phyloP scores from a whole-genome alignment of 805 yeast genomes.

The Candida chauliodis region DNA sequence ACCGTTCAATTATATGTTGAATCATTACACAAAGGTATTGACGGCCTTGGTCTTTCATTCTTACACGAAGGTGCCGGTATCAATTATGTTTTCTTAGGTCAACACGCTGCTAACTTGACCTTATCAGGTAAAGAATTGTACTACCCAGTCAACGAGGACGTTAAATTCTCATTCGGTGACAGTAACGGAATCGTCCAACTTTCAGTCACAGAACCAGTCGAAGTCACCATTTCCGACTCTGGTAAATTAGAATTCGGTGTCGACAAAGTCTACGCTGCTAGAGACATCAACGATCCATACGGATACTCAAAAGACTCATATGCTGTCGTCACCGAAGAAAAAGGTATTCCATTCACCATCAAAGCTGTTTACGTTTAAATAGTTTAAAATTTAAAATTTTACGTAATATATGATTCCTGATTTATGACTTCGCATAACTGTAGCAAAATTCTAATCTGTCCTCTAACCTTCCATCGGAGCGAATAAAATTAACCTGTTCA shows the following conservation, averaged over 20 bases:
- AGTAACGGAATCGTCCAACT: slow-evolving; percentile 11
- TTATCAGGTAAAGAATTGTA: neutral
- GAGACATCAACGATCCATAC: slow-evolving; percentile 29
- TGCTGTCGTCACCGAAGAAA: slow-evolving; percentile 13
- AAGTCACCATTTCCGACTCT: slow-evolving; percentile 9
- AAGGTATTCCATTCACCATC: slow-evolving; percentile 7
- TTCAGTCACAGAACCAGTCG: slow-evolving; percentile 8
- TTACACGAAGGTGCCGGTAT: slow-evolving; percentile 45
- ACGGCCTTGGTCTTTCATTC: slow-evolving; percentile 25
- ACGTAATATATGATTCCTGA: too few relatives aligned
- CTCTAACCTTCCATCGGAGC: too few relatives aligned
- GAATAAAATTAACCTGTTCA: too few relatives aligned
- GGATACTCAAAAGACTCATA: slow-evolving; percentile 16
- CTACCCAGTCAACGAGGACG: neutral
- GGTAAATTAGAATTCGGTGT: slow-evolving; percentile 14
- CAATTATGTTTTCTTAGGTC: slow-evolving; percentile 30
- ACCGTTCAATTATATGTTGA: slow-evolving; percentile 18
- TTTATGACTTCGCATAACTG: too few relatives aligned
- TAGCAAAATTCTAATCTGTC: too few relatives aligned
- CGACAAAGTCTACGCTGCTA: slow-evolving; percentile 21
- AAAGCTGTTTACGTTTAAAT: slow-evolving; percentile 1
- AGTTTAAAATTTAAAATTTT: neutral
- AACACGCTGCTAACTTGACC: slow-evolving; percentile 1
- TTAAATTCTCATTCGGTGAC: slow-evolving; percentile 1
- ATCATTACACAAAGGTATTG: slow-evolving; percentile 22